Base-by-base conservation (phyloP, 208 protist genomes). In the Trypanosoma avium region DNA sequence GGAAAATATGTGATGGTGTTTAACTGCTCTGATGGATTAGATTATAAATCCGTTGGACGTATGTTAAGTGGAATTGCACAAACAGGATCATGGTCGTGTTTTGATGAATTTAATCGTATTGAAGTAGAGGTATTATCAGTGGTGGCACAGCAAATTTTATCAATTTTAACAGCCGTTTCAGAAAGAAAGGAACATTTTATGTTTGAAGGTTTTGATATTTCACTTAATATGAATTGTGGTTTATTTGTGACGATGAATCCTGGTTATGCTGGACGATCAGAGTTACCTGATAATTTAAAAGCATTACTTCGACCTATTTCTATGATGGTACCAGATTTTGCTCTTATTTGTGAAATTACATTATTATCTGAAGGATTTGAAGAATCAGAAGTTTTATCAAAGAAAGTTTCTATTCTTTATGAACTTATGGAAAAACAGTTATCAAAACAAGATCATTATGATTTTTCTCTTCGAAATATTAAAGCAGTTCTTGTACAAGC, bases 231-330 rank as follows among this genome's bases (percentile, higher is more conserved):
- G 64, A 97, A 94, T 57, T 97, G 91, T 79, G 97, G 97, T 66
- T 92, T 99, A 35, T 99, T 99, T 76, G 96, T 99, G 10, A 99
- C 98, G 17, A 99, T 99, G 98, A 99, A 99, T 77, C 98, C 98
- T 45, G 96, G 97, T 53, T 99, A 99, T 84, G 97, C 97, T 15
- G 98, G 98, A 21, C 94, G 98, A 43, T 97, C 97, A 6, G 97
- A 99, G 79, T 84, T 99, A 35, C 98, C 98, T 6, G 98, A 99
- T 75, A 99, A 99, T 84, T 84, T 99, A 19, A 99, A 99, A 77
- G 93, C 94, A 9, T 77, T 99, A 36, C 89, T 99, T 52, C 88
- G 98, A n/a, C 97, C 98, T 36, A 96, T 99, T 29, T 96, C 97
- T 10, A 99, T 99, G 98, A 99, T 99, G 93, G 91, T 97, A 62